Evolutionary conservation across 257 asterid genomes (phyloP).

Genomic region (Agastache rugosa): DNA sequence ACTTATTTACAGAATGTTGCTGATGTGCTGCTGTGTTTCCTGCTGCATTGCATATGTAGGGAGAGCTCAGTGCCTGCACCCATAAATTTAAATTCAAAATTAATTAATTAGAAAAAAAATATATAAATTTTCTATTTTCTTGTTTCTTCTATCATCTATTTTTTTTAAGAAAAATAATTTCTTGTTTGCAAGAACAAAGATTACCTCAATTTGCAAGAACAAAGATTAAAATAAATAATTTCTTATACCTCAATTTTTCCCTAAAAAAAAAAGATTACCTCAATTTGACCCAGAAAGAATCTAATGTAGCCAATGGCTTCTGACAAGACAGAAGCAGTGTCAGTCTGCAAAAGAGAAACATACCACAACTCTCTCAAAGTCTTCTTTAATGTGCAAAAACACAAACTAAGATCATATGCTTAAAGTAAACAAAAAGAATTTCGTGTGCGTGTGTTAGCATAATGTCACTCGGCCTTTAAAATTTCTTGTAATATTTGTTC

Average conservation of each 20-base stretch:
- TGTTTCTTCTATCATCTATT: too few species aligned
- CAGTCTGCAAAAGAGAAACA: conserved; percentile 96
- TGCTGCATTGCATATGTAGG: conserved; percentile 61
- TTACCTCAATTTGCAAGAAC: too few species aligned
- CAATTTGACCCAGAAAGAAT: conserved; percentile 92
- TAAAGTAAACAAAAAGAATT: conserved; percentile 23
- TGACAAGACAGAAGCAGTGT: conserved; percentile 98
- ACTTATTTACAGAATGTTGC: conserved; percentile 58
- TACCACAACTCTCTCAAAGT: conserved; percentile 24
- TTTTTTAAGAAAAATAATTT: too few species aligned
- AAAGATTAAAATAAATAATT: too few species aligned
- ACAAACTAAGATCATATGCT: conserved; percentile 36
- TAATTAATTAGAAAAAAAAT: background rate
- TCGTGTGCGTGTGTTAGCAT: too few species aligned
- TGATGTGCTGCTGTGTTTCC: conserved; percentile 57
- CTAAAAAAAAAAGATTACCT: conserved; percentile 51
- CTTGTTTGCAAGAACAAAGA: background rate
- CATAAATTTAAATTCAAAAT: background rate
- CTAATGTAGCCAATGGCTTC: conserved; percentile 93
- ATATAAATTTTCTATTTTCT: background rate
- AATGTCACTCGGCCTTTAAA: too few species aligned
- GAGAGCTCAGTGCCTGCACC: conserved; percentile 70
- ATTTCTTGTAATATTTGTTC: too few species aligned
- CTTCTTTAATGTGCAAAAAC: conserved; percentile 36
- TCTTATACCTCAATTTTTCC: too few species aligned